Percentiles rank a stretch among this genome's conserved stretches.
These are phyloP conservation scores for Penicillium manginii DNA, from an alignment of 495 filamentous ascomycete genomes.

Conservation along the genomic window DNA sequence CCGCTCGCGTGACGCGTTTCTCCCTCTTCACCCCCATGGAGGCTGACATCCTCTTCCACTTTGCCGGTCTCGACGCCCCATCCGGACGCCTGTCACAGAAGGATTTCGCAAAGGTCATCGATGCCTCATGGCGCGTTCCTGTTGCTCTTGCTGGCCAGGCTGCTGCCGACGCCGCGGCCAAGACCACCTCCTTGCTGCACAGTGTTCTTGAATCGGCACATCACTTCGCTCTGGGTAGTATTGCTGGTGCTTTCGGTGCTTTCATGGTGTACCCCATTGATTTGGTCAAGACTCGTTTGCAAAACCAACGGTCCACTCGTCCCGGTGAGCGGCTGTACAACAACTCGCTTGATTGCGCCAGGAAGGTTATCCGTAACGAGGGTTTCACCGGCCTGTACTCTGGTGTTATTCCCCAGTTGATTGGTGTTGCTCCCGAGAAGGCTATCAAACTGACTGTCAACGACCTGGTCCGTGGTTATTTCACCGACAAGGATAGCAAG, in stretches of 20 bases:
- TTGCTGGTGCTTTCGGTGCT: constrained; percentile 94
- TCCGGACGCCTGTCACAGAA: constrained; percentile 78
- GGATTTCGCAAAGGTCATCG: constrained; percentile 94
- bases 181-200: constrained; percentile 60
- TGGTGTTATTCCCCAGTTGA: constrained; percentile 90
- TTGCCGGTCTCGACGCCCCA: constrained; percentile 87
- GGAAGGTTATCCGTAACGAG: constrained; percentile 91
- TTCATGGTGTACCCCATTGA: constrained; percentile 99
- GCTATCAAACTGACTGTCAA: constrained; percentile 99
- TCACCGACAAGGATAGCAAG: constrained; percentile 74
- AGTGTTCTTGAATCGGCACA: constrained; percentile 77
- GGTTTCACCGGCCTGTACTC: constrained; percentile 89
- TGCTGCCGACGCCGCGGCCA: constrained; percentile 49
- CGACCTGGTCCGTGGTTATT: constrained; percentile 79
- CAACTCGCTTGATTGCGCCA: constrained; percentile 92
- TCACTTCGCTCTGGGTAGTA: constrained; percentile 83
- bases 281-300: constrained; percentile 97
- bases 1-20: constrained; percentile 85
- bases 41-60: constrained; percentile 98
- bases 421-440: constrained; percentile 97
- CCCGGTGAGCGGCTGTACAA: constrained; percentile 91
- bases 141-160: constrained; percentile 47
- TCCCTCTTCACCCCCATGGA: constrained; percentile 98
- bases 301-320: constrained; percentile 83
- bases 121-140: constrained; percentile 82